Base-by-base conservation (phyloP, 805 yeast species). In the Candida hispaniensis region DNA sequence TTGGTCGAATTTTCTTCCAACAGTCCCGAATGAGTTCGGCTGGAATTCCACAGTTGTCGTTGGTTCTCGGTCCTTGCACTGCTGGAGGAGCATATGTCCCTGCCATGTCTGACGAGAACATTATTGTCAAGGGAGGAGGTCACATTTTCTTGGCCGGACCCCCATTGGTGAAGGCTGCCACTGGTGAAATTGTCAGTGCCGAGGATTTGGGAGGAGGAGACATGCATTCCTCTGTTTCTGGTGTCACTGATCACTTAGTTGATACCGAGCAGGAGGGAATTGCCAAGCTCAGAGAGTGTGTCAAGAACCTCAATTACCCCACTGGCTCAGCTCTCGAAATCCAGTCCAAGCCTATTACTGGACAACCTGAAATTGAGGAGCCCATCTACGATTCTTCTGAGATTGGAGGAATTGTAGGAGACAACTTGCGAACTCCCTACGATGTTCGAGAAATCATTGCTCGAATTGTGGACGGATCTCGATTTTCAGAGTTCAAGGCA, bases 41-140 rank as follows among this genome's bases (percentile, higher is more conserved):
- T 33, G 52, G 52, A 20, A 45, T 52, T 22, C 55, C 56, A 7
- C 56, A 52, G 39, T 38, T 52, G 32, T 46, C 56, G 7, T 44
- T 52, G 8, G 56, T 52, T 7, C 41, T 52, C 26, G 56, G 56
- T 8, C 56, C 56, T 6, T 52, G 56, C 24, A 52, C 56, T 8
- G 56, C 56, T 9, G 56, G 56, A n/a, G 56, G 56, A 8, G 56
- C 56, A 30, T 52, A 52, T 33, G 56, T 52, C 5, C 56, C 56
- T 14, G 56, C 56, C 13, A 52, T 52, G 56, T 47, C 52, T 13
- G 56, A 52, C 40, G 56, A 52, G 41, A 43, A 54, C 24, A 49
- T 52, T 32, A 52, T 52, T 18, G 56, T 52, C 39, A 44, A 42
- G 33, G 55, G 55, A 1, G 45, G 48, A 8, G 56, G 56, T 24